These are phyloP conservation scores for Nigrograna mackinnonii DNA, from an alignment of 2,329 filamentous ascomycete genomes.

Conservation along the genomic window DNA sequence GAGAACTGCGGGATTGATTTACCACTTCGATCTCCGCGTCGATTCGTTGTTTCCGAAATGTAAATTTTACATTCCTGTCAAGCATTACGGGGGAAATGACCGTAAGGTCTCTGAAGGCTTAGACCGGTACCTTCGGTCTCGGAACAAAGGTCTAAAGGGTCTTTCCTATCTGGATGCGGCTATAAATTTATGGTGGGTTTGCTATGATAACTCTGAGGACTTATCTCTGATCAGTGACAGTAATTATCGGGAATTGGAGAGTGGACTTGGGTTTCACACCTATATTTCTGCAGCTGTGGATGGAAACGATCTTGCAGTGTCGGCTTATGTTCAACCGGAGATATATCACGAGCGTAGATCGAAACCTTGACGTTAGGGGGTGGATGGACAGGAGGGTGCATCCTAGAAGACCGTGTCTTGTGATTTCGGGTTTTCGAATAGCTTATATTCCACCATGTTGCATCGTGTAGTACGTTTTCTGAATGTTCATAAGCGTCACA, in stretches of 20 bases:
- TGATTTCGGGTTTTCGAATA: too few species aligned
- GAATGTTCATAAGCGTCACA: too few species aligned
- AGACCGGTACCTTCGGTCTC: not conserved
- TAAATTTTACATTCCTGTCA: not conserved
- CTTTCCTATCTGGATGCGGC: slow-evolving; percentile 4
- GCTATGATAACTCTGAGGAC: too few species aligned
- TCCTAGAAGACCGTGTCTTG: too few species aligned
- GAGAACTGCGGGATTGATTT: not conserved
- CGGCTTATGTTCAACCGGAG: slow-evolving; percentile 10
- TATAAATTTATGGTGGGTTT: not conserved
- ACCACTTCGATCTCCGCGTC: not conserved
- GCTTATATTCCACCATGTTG: too few species aligned
- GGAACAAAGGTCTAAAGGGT: not conserved
- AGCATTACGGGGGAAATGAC: not conserved
- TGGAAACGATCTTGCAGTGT: slow-evolving; percentile 3
- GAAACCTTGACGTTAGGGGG: too few species aligned
- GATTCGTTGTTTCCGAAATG: not conserved
- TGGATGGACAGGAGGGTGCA: too few species aligned
- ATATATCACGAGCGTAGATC: too few species aligned
- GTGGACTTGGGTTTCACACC: slow-evolving; percentile 9
- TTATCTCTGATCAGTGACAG: slow-evolving; percentile 2
- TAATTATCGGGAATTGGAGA: slow-evolving; percentile 2
- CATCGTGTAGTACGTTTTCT: too few species aligned
- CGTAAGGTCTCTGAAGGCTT: slow-evolving; percentile 1
- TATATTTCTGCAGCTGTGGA: slow-evolving; percentile 9